Evolutionary conservation across 1,284 basidiomycete species (phyloP), one percentile per base, ranked within the genome.

Genomic region (Pseudozyma pruni): DNA sequence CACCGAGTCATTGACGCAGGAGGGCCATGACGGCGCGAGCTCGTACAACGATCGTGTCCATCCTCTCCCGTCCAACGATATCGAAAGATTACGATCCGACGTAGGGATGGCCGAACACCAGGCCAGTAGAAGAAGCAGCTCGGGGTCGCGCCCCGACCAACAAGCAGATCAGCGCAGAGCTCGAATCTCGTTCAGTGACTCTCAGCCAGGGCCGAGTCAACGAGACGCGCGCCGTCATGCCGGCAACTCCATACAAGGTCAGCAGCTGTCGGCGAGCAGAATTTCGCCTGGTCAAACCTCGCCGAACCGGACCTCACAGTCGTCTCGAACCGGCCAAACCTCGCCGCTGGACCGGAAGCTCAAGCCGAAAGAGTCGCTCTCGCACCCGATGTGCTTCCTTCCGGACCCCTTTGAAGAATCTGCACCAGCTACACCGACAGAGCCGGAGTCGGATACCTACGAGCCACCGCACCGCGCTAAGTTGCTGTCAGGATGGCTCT

Each of bases 321-420:
- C 41, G 10, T 51, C 57, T 1, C 49, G 38, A 2, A 55, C 56
- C 4, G 39, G 16, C 5, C 55, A 55, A 10, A 46, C 47, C 1
- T 69, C 59, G 17, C 64, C 58, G 0, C 50, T 50, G 11, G 49
- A 47, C 8, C 50, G 42, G 41, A 59, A 48, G 50, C 52, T 66
- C 16, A 42, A 51, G 33, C 41, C 50, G 7, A 69, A 62, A 25
- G 55, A 59, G 0, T 66, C 50, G 31, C 55, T 67, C 37, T 62
- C 69, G 10, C 69, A 72, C 37, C 70, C 70, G 3, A 72, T 68
- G 52, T 72, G 63, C 31, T 72, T 72, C 35, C 43, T 72, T 13
- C 70, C 70, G 3, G 70, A 72, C 31, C 56, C 70, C 6, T 72
- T 72, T 33, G 70, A 72, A n/a, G 70, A 72, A 7, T 72, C 70